phyloP scores from a whole-genome alignment of 2,329 filamentous ascomycete genomes.

The Beauveria scarabaeidicola region DNA sequence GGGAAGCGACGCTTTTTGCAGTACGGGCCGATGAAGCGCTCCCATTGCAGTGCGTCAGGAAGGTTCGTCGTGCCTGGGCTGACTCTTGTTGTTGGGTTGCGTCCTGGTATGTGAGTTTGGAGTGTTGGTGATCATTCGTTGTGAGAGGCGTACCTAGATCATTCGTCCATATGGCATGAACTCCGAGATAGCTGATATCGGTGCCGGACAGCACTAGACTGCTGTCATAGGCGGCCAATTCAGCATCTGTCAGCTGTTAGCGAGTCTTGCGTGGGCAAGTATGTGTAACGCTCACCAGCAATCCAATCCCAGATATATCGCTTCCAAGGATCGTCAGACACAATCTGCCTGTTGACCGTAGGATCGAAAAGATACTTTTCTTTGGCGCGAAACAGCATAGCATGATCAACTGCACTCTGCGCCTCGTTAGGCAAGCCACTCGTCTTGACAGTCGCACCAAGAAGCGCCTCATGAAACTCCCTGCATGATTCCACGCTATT shows the following conservation, averaged over 20 bases:
- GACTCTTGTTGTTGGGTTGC: conserved; percentile 39
- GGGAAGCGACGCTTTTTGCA: conserved; percentile 55
- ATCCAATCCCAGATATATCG: conserved; percentile 73
- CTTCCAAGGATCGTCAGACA: conserved; percentile 65
- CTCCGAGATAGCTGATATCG: conserved; percentile 69
- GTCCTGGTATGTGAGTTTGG: conserved; percentile 23
- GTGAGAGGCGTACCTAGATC: conserved; percentile 46
- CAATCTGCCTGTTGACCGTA: conserved; percentile 55
- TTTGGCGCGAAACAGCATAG: conserved; percentile 51
- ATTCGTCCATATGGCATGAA: conserved; percentile 64
- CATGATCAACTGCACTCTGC: conserved; percentile 45
- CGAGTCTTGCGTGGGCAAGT: neutral
- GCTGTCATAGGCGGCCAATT: conserved; percentile 53
- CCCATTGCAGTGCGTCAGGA: conserved; percentile 47
- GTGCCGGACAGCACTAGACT: conserved; percentile 62
- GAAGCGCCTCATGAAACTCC: conserved; percentile 48
- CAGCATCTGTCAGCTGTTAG: conserved; percentile 38
- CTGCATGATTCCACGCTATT: conserved; percentile 39
- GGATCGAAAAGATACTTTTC: conserved; percentile 58
- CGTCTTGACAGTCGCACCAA: conserved; percentile 36
- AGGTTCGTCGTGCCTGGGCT: conserved; percentile 30
- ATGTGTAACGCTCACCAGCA: conserved; percentile 39
- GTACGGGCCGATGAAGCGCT: conserved; percentile 53
- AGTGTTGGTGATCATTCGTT: conserved; percentile 17
- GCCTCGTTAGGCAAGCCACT: conserved; percentile 41